These are phyloP conservation scores for Lichtheimia corymbifera DNA, from an alignment of 371 early-diverging fungal genomes.

Conservation along the genomic window DNA sequence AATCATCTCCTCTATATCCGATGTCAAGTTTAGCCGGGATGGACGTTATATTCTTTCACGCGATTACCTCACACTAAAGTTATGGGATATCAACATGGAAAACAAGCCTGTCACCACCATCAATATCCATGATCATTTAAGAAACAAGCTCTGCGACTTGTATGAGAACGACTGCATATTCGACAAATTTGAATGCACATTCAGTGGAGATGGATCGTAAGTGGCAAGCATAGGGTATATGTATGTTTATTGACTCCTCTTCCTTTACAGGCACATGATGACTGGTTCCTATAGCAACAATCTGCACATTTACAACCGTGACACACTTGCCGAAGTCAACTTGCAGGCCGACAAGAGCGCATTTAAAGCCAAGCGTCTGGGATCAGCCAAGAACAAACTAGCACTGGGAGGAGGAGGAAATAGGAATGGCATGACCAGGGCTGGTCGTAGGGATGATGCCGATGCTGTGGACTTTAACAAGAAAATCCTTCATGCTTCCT, in stretches of 20 bases:
- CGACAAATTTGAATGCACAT: conserved; percentile 97
- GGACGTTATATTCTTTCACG: conserved; percentile 96
- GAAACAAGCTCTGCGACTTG: conserved; percentile 91
- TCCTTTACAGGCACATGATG: conserved; percentile 63
- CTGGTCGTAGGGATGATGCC: conserved; percentile 74
- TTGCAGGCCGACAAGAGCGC: conserved; percentile 96
- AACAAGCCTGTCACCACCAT: conserved; percentile 87
- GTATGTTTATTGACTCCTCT: too few relatives aligned
- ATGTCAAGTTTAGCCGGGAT: conserved; percentile 90
- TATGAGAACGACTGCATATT: conserved; percentile 98
- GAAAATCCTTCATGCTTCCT: conserved; percentile 94
- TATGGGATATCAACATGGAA: conserved; percentile 98
- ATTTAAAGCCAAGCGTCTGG: conserved; percentile 89
- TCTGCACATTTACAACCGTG: conserved; percentile 84
- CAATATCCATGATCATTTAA: conserved; percentile 89
- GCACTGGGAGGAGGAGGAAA: conserved; percentile 15
- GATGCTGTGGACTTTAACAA: conserved; percentile 88
- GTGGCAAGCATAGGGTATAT: neutral
- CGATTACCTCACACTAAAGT: conserved; percentile 91
- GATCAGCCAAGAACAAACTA: conserved; percentile 55
- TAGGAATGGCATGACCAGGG: conserved; percentile 18
- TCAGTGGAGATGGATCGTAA: conserved; percentile 83
- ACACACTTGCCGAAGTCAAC: conserved; percentile 73
- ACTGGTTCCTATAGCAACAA: conserved; percentile 97
- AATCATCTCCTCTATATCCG: conserved; percentile 95